Conservation (phyloP, 345 rosid species). For the Acer saccharum region DNA sequence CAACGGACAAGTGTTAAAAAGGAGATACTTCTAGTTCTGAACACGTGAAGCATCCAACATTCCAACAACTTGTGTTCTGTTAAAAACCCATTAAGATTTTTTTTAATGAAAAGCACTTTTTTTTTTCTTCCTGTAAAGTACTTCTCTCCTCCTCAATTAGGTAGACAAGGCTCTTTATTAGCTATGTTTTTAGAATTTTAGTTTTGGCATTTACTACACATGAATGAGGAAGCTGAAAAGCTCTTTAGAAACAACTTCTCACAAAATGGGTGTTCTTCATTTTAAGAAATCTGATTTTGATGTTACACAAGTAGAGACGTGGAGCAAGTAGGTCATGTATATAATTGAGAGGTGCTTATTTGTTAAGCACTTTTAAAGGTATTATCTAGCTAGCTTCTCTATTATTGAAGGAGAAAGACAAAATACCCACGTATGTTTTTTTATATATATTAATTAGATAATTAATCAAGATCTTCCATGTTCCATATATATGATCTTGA, state of each 20-base stretch:
- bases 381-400: slow-evolving; percentile 2
- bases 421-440: slow-evolving; percentile 27
- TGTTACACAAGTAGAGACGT: not conserved
- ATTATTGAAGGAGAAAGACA: slow-evolving; percentile 38
- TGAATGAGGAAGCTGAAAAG: not conserved
- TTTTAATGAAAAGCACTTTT: not conserved
- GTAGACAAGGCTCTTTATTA: not conserved
- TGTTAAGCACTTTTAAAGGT: not conserved
- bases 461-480: not conserved
- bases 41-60: not conserved
- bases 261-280: not conserved
- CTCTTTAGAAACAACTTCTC: no score
- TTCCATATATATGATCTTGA: not conserved
- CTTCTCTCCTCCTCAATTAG: not conserved
- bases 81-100: not conserved
- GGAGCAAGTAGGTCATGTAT: not conserved
- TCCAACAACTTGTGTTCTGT: not conserved
- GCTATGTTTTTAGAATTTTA: no score
- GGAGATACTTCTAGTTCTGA: not conserved
- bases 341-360: not conserved
- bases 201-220: not conserved
- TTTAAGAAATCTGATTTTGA: not conserved
- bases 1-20: no score
- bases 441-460: not conserved
- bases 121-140: not conserved